Evolutionary conservation across 257 asterid species (phyloP), one percentile per base, ranked within the genome.

Genomic region (Vinca minor): DNA sequence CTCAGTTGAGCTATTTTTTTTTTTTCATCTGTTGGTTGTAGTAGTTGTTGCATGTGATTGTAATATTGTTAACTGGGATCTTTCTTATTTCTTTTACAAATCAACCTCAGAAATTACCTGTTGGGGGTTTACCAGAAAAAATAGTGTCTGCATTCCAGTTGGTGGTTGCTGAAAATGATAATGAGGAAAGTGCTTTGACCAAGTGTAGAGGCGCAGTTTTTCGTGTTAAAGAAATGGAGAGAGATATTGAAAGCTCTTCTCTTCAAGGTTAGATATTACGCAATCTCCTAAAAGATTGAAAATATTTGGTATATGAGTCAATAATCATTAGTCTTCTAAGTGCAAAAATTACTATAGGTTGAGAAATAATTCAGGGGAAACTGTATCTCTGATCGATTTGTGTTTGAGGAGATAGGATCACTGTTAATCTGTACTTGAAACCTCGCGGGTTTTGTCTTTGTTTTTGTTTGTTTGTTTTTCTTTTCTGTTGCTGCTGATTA

Each of bases 91-190:
- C 49, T 39, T 52, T 7, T 57, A 76, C 66, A 48, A 62, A 13
- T 72, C 65, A 64, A 75, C 69, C 60, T 66, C 79, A 93, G 97
- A 93, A 93, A 89, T 69, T 89, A 83, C 84, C 92, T 71, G 86
- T 87, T 67, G 97, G 97, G 62, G 85, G 84, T 63, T 75, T 82
- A 71, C 95, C 96, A 12, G 96, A 89, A 75, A 89, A 79, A 74
- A 84, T 93, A 23, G 26, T 93, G 66, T 84, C 94, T 75, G 87
- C 94, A 38, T 81, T 84, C 82, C 94, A 89, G 62, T 71, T 58
- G 75, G 85, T 84, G 34, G 89, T 84, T 63, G 97, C 85, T 73
- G 95, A 85, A 73, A 69, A 61, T 74, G 75, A 56, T 69, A 77
- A 78, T 65, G 97, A 89, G 81, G 94, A 93, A 81, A 77, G 66